Evolutionary conservation across 768 basidiomycete genomes (phyloP).

Genomic region (Lactarius psammicola): DNA sequence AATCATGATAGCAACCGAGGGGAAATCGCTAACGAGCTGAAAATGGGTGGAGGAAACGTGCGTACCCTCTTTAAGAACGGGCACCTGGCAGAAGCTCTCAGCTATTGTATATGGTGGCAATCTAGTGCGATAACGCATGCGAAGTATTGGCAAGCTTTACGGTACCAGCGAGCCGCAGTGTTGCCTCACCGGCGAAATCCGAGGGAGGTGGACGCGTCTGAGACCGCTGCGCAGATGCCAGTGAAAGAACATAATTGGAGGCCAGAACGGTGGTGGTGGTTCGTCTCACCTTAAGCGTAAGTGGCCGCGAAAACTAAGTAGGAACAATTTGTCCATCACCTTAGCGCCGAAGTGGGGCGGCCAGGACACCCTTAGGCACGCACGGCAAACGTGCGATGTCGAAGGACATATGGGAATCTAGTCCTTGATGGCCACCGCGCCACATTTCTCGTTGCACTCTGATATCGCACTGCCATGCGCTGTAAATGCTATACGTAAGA

Average conservation of each 20-base stretch:
- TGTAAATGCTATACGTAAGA: conserved; percentile 4
- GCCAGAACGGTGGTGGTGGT: no score
- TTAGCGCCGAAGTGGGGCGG: not conserved
- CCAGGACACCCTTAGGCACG: not conserved
- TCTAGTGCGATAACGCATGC: not conserved
- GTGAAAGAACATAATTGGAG: not conserved
- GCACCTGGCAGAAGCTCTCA: not conserved
- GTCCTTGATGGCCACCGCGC: not conserved
- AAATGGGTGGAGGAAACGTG: not conserved
- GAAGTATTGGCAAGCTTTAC: not conserved
- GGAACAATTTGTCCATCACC: not conserved
- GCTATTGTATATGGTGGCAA: not conserved
- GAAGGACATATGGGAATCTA: conserved; percentile 2
- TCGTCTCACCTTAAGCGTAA: not conserved
- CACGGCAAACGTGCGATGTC: conserved; percentile 10
- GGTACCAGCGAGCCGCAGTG: not conserved
- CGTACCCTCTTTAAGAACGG: not conserved
- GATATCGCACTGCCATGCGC: not conserved
- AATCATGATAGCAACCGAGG: not conserved
- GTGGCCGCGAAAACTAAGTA: not conserved
- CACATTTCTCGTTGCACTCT: not conserved
- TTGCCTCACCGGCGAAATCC: not conserved
- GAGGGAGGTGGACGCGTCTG: not conserved
- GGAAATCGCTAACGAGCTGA: not conserved
- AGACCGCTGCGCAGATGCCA: not conserved